Evolutionary conservation across 192 early-diverging fungal genomes (phyloP).

Genomic region (Glomus cerebriforme): DNA sequence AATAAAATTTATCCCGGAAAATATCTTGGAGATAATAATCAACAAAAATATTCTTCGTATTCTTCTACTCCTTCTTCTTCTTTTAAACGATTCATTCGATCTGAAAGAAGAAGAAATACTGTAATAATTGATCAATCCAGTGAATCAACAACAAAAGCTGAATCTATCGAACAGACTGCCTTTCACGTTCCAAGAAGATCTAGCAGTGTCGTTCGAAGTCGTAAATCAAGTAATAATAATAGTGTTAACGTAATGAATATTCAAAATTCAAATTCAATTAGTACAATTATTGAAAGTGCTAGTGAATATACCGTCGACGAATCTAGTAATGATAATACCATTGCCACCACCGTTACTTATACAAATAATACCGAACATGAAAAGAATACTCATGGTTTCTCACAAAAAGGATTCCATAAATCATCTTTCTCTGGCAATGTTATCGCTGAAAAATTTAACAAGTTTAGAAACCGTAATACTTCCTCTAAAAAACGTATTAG

Average conservation of each 20-base stretch:
- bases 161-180: background rate
- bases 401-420: background rate
- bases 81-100: background rate
- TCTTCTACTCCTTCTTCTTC: background rate
- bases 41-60: background rate
- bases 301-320: background rate
- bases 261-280: background rate
- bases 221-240: background rate
- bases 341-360: background rate
- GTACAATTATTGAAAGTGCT: slow-evolving; percentile 1
- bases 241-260: background rate
- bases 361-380: background rate
- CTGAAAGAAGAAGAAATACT: background rate
- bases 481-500: background rate
- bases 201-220: background rate
- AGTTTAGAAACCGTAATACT: background rate
- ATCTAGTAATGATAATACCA: background rate
- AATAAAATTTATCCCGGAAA: background rate
- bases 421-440: background rate
- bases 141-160: background rate
- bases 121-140: background rate
- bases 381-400: background rate
- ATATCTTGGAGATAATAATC: background rate
- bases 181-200: background rate
- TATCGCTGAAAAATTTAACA: slow-evolving; percentile 2